Conservation (phyloP, 139 green algal species). For the Tetratostichococcus sp. region DNA sequence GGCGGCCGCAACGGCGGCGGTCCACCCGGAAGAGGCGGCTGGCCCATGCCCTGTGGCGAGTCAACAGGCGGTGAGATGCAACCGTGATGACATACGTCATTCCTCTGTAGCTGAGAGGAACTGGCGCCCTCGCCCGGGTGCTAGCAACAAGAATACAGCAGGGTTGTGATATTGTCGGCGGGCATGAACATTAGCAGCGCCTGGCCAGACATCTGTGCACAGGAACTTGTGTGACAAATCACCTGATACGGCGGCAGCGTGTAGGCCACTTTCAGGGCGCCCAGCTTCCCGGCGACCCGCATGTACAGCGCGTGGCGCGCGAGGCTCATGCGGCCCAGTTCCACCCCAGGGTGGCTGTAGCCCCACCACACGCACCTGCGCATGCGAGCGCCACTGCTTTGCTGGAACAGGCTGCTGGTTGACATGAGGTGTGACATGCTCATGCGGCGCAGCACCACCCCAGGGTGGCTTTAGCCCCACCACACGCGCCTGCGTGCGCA, state of each 20-base stretch:
- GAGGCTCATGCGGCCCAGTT: constrained; percentile 22
- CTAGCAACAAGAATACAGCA: too few relatives aligned
- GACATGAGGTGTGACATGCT: too few relatives aligned
- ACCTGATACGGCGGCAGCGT: constrained; percentile 21
- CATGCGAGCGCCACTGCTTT: background rate
- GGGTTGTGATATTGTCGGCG: too few relatives aligned
- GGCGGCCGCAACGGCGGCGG: background rate
- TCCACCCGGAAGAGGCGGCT: background rate
- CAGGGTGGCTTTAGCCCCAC: too few relatives aligned
- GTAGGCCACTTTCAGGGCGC: constrained; percentile 5
- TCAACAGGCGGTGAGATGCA: too few relatives aligned
- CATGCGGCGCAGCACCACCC: too few relatives aligned
- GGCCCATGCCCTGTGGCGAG: background rate
- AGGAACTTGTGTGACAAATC: background rate
- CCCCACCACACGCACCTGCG: constrained; percentile 21
- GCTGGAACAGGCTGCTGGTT: too few relatives aligned
- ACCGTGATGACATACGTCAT: too few relatives aligned
- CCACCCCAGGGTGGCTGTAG: constrained; percentile 12
- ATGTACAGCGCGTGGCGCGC: constrained; percentile 19
- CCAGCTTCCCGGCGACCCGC: constrained; percentile 3
- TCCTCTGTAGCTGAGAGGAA: too few relatives aligned
- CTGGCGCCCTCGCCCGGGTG: too few relatives aligned
- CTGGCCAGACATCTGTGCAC: background rate
- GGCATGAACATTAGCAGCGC: too few relatives aligned
- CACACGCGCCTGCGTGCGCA: too few relatives aligned